These are phyloP conservation scores for Fusarium coffeatum DNA, from an alignment of 2,329 filamentous ascomycete species.

Conservation along the genomic window DNA sequence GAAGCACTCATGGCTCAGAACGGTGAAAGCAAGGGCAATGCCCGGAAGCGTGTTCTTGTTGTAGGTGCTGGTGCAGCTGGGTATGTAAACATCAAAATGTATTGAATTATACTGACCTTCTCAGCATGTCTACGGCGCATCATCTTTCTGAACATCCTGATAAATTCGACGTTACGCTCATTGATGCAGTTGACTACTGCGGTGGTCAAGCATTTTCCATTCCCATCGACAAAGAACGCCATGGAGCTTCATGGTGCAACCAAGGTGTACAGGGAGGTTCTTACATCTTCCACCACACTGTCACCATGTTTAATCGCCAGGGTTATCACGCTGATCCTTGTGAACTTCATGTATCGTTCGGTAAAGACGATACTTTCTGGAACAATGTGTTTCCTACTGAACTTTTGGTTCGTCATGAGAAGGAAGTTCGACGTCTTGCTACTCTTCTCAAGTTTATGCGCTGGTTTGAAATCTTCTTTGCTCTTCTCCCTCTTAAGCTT, in stretches of 20 bases:
- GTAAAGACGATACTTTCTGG: conserved; percentile 30
- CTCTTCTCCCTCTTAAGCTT: conserved; percentile 2
- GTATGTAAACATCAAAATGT: not conserved
- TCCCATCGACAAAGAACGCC: conserved; percentile 29
- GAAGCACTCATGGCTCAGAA: conserved; percentile 32
- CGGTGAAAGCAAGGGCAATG: conserved; percentile 14
- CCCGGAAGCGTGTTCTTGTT: conserved; percentile 16
- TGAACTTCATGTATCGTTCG: conserved; percentile 23
- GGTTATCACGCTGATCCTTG: conserved; percentile 30
- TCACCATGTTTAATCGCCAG: conserved; percentile 33
- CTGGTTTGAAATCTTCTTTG: conserved; percentile 34
- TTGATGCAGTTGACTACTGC: conserved; percentile 33
- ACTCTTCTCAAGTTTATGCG: conserved; percentile 34
- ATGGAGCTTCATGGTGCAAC: conserved; percentile 34
- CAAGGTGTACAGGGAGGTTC: conserved; percentile 31
- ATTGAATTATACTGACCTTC: not conserved
- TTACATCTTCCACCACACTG: conserved; percentile 33
- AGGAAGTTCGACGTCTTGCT: conserved; percentile 24
- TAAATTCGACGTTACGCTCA: conserved; percentile 28
- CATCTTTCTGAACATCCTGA: conserved; percentile 24
- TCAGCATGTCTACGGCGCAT: conserved; percentile 30
- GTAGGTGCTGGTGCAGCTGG: conserved; percentile 35
- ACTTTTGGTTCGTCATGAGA: conserved; percentile 14
- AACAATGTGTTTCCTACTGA: conserved; percentile 30
- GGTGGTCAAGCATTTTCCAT: conserved; percentile 34